These are phyloP conservation scores for Ophiostoma angusticollis DNA, from an alignment of 2,329 filamentous ascomycete species.

Conservation along the genomic window DNA sequence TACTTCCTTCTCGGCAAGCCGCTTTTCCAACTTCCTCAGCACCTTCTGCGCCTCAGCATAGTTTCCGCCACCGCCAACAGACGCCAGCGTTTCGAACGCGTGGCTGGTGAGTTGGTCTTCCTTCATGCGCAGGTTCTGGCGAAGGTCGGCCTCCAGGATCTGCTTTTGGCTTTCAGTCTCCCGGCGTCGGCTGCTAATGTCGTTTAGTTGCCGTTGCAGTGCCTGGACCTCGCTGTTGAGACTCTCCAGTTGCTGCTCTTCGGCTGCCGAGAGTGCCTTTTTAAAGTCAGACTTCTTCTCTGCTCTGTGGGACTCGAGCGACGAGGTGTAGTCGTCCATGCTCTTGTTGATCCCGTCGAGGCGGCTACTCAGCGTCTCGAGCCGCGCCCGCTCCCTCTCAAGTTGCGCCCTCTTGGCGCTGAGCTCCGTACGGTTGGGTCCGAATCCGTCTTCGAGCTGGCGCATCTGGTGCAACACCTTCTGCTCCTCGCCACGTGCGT, in stretches of 20 bases:
- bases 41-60: conserved; percentile 71
- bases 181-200: conserved; percentile 58
- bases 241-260: conserved; percentile 67
- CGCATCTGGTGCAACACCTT: conserved; percentile 68
- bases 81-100: conserved; percentile 50
- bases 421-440: conserved; percentile 65
- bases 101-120: conserved; percentile 74
- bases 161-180: conserved; percentile 72
- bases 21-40: conserved; percentile 62
- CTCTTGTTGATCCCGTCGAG: conserved; percentile 60
- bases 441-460: conserved; percentile 71
- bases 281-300: conserved; percentile 84
- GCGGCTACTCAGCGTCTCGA: conserved; percentile 54
- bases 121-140: conserved; percentile 77
- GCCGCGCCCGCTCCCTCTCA: conserved; percentile 57
- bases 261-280: conserved; percentile 70
- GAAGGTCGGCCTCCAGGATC: conserved; percentile 71
- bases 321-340: conserved; percentile 63
- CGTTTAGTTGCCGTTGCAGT: conserved; percentile 63
- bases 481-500: conserved; percentile 68
- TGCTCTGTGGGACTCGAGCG: conserved; percentile 61
- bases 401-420: conserved; percentile 62
- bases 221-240: conserved; percentile 58
- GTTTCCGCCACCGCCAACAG: conserved; percentile 39
- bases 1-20: conserved; percentile 50